Conservation (phyloP, 257 asterid species). For the Schizonepeta tenuifolia region DNA sequence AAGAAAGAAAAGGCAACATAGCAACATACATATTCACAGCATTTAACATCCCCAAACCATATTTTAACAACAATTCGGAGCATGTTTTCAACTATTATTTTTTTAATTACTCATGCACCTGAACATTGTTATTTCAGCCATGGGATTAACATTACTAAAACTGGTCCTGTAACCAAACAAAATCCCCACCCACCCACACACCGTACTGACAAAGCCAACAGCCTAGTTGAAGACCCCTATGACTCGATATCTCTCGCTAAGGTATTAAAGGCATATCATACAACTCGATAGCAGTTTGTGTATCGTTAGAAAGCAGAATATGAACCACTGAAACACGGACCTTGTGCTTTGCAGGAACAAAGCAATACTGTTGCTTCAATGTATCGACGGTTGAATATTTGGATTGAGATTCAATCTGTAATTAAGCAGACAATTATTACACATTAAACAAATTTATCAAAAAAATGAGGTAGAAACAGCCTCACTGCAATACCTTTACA, state of each 20-base stretch:
- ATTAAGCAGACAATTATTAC: constrained; percentile 21
- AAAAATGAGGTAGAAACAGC: constrained; percentile 4
- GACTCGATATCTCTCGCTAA: background rate
- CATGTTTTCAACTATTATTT: background rate
- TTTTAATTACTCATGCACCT: background rate
- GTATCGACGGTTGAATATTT: constrained; percentile 96
- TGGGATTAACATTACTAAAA: background rate
- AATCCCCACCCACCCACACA: background rate
- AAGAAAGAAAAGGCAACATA: background rate
- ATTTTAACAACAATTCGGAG: background rate
- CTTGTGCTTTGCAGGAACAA: constrained; percentile 88
- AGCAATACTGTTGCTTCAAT: constrained; percentile 74
- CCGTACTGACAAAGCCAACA: background rate
- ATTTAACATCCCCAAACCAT: background rate
- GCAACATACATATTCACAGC: background rate
- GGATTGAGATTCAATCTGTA: constrained; percentile 84
- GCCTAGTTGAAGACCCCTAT: background rate
- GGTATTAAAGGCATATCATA: background rate
- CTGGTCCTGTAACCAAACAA: background rate
- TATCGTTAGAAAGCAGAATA: constrained; percentile 12
- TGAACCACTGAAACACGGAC: constrained; percentile 40
- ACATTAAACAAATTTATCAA: background rate
- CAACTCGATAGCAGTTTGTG: background rate
- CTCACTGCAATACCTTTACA: constrained; percentile 62
- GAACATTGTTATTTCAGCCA: background rate